Conservation (phyloP, 208 protist genomes). For the Leishmania tropica region DNA sequence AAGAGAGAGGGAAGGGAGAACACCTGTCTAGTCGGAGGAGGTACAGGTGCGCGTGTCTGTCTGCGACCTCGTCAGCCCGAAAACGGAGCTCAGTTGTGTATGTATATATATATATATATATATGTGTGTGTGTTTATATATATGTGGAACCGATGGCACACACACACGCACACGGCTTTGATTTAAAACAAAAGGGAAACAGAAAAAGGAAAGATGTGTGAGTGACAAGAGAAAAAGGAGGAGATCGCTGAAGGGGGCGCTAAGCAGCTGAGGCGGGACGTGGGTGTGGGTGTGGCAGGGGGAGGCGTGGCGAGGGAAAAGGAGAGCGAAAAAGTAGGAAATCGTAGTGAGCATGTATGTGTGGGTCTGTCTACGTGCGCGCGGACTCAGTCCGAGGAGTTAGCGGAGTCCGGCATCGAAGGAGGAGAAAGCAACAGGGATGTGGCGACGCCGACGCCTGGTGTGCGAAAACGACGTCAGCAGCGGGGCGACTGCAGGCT, state of each 20-base stretch:
- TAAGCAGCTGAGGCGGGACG: background rate
- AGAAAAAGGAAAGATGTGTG: slow-evolving; percentile 4
- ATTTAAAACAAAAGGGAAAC: background rate
- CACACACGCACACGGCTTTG: too few species aligned
- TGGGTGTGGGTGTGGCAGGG: background rate
- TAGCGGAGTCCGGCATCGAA: background rate
- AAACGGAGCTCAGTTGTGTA: background rate
- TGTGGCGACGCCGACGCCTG: background rate
- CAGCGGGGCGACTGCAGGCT: background rate
- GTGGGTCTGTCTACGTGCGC: background rate
- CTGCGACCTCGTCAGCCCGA: background rate
- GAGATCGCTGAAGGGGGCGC: background rate
- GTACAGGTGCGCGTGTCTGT: background rate
- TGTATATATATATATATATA: too few species aligned
- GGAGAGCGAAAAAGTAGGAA: background rate
- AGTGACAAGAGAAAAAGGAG: background rate
- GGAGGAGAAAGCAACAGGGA: background rate
- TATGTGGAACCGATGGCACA: too few species aligned
- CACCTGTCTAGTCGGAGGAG: too few species aligned
- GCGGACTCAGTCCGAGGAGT: background rate
- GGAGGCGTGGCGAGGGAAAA: background rate
- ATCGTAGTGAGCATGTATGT: background rate
- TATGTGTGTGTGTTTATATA: too few species aligned
- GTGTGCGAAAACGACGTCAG: background rate
- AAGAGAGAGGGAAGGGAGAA: too few species aligned